Evolutionary conservation across 768 basidiomycete genomes (phyloP), one percentile per base, ranked within the genome.

Genomic region (Crepidotus variabilis): DNA sequence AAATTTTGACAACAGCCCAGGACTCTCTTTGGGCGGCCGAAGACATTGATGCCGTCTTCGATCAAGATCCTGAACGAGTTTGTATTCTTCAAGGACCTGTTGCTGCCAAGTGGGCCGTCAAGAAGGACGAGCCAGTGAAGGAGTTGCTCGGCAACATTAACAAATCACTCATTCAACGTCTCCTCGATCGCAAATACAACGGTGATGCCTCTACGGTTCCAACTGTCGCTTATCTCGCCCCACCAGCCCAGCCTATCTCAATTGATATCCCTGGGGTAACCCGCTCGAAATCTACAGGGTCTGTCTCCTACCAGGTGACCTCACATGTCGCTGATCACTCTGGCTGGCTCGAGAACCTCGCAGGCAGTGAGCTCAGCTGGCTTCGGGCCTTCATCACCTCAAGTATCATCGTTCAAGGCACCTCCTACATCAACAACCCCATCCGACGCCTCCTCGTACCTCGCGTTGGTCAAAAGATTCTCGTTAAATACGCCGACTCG

Each of bases 11-110:
- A 22, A 54, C 28, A 20, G 10, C 47, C 28, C 62, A 93, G 91
- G 96, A 98, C 70, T 98, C 96, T 6, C 84, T 98, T 10, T 98
- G 96, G 95, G 90, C 91, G 39, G 91, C 94, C 2, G 96, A 98
- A 72, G 97, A 99, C 69, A 94, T 98, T 61, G 97, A 98, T 59
- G 96, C 95, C 13, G 94, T 99, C 43, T 97, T 98, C 67, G 97
- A 98, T 73, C 94, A 96, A 74, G 97, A 98, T 71, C 96, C 96
- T 22, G 92, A 99, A 71, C 89, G 97, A 59, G 95, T 98, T 23
- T 96, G 94, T 67, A 96, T 99, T 63, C 84, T 99, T 52, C 94
- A 97, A 73, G 97, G 97, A 20, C 97, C 97, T 13, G 89, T 99
- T 50, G 94, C 97, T 1, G 93, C 85, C 59, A 94, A 91, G 71